These are phyloP conservation scores for Hagleromyces aurorensis DNA, from an alignment of 805 yeast species.

Conservation along the genomic window DNA sequence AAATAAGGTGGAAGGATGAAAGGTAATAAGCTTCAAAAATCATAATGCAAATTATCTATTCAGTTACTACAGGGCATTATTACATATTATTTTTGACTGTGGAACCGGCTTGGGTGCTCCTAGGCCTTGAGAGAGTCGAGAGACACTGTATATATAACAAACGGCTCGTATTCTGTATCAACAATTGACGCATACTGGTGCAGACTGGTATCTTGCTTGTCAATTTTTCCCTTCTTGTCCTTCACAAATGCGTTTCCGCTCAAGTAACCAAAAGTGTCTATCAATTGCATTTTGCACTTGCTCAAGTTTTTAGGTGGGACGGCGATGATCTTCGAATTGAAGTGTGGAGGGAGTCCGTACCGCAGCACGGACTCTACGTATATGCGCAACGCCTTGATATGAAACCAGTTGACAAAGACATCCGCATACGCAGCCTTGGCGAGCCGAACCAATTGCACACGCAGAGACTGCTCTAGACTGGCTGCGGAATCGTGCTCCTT, in stretches of 20 bases:
- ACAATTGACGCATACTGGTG: conserved; percentile 87
- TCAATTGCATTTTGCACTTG: conserved; percentile 61
- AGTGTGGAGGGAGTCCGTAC: conserved; percentile 94
- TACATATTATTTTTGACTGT: no score
- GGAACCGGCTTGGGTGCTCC: no score
- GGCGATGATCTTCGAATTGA: conserved; percentile 44
- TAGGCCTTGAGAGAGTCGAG: conserved; percentile 4
- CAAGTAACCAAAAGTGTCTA: conserved; percentile 73
- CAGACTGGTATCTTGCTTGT: conserved; percentile 51
- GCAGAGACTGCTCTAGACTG: conserved; percentile 62
- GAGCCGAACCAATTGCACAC: conserved; percentile 71
- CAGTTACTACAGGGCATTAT: no score
- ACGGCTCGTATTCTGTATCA: conserved; percentile 94
- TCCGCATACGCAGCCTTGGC: conserved; percentile 88
- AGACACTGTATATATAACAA: conserved; percentile 62
- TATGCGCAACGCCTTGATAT: conserved; percentile 75
- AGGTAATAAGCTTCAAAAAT: no score
- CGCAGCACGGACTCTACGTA: conserved; percentile 92
- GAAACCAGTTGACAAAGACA: conserved; percentile 79
- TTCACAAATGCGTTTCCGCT: conserved; percentile 82
- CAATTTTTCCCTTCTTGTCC: conserved; percentile 58
- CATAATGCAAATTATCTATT: no score
- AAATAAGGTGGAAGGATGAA: no score
- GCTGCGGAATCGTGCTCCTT: conserved; percentile 72
- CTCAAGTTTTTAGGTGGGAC: conserved; percentile 40